These are phyloP conservation scores for Rhodocollybia butyracea DNA, from an alignment of 768 basidiomycete genomes.

Conservation along the genomic window DNA sequence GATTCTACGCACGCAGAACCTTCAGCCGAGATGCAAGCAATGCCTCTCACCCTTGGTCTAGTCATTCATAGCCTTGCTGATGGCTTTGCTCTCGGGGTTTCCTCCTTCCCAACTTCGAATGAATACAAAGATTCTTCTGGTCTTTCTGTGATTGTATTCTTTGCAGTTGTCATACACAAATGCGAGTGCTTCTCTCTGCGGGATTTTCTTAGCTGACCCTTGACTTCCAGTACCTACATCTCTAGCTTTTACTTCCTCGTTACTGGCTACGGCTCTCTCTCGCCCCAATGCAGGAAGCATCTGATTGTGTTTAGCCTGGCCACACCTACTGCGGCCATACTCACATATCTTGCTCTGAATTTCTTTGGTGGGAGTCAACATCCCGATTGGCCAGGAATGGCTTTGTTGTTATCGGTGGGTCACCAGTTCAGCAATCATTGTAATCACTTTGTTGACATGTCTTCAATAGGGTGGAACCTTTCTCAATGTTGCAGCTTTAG, in stretches of 20 bases:
- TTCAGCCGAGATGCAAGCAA: constrained; percentile 36
- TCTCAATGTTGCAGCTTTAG: constrained; percentile 83
- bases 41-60: constrained; percentile 81
- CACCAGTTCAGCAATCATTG: background rate
- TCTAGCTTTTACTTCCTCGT: constrained; percentile 81
- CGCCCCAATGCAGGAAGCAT: constrained; percentile 69
- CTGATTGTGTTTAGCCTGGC: constrained; percentile 77
- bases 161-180: constrained; percentile 92
- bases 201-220: background rate
- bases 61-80: constrained; percentile 88
- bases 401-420: constrained; percentile 82
- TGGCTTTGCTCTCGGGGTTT: constrained; percentile 88
- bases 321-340: constrained; percentile 78
- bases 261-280: constrained; percentile 74
- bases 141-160: constrained; percentile 81
- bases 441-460: background rate
- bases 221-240: constrained; percentile 74
- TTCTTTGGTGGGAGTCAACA: constrained; percentile 43
- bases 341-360: constrained; percentile 68
- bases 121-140: constrained; percentile 27
- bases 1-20: background rate
- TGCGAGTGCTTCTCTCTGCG: constrained; percentile 33
- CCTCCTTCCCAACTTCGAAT: constrained; percentile 30
- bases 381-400: constrained; percentile 65
- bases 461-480: constrained; percentile 80